phyloP scores from a whole-genome alignment of 2,329 filamentous ascomycete species.

The Fusarium coicis region DNA sequence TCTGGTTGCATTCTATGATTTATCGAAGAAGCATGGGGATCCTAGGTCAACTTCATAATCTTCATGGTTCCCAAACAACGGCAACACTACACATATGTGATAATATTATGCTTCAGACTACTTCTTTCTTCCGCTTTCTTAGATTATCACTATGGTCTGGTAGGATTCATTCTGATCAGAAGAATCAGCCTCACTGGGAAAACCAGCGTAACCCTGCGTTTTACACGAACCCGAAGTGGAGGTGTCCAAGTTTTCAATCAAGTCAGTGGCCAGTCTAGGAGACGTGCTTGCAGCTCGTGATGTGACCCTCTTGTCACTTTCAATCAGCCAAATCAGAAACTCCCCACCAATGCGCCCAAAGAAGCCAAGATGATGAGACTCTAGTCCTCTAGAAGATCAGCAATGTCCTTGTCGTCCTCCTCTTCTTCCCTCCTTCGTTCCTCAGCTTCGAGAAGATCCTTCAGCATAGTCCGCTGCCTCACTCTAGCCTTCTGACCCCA shows the following conservation, averaged over 20 bases:
- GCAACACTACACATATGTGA: neutral
- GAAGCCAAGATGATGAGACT: neutral
- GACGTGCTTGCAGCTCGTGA: slow-evolving; percentile 2
- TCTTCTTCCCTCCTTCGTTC: slow-evolving; percentile 68
- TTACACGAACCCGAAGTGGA: neutral
- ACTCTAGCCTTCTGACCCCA: slow-evolving; percentile 79
- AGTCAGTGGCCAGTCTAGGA: neutral
- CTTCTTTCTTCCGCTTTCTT: neutral
- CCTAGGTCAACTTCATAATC: neutral
- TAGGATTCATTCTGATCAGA: neutral
- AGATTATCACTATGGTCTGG: neutral
- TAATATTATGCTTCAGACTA: neutral
- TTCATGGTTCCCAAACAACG: neutral
- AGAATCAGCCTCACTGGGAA: neutral
- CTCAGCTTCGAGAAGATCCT: slow-evolving; percentile 73
- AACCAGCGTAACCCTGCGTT: neutral
- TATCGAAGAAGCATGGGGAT: neutral
- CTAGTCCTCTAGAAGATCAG: slow-evolving; percentile 73
- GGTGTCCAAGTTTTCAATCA: neutral
- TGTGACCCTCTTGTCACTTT: slow-evolving; percentile 1
- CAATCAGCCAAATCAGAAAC: slow-evolving; percentile 1
- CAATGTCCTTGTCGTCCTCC: slow-evolving; percentile 79
- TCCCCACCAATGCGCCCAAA: neutral
- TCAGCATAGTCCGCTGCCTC: slow-evolving; percentile 74
- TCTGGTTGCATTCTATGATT: neutral